These are phyloP conservation scores for Antrodiella citrinella DNA, from an alignment of 768 basidiomycete species.

Conservation along the genomic window DNA sequence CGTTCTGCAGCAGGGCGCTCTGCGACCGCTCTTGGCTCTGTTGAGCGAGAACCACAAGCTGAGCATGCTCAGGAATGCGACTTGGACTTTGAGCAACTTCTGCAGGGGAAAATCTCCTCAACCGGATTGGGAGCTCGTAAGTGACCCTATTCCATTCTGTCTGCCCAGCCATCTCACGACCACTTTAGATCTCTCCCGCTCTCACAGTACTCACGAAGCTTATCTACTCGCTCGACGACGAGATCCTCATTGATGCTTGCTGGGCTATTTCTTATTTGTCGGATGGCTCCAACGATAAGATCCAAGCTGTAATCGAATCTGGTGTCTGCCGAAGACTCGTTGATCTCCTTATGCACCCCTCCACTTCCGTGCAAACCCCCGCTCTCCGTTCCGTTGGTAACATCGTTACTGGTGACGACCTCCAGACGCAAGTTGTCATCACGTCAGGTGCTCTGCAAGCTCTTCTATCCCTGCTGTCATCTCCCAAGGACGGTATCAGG, in stretches of 20 bases:
- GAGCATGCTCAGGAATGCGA: constrained; percentile 97
- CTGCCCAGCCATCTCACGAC: too few relatives aligned
- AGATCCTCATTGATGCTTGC: constrained; percentile 98
- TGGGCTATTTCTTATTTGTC: constrained; percentile 99
- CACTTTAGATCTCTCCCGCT: constrained; percentile 60
- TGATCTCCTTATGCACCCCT: constrained; percentile 91
- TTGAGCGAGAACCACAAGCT: constrained; percentile 97
- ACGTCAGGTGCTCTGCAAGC: constrained; percentile 96
- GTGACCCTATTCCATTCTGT: constrained; percentile 26
- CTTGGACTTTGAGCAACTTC: constrained; percentile 99
- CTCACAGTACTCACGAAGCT: constrained; percentile 95
- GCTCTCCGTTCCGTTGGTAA: constrained; percentile 98
- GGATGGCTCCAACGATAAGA: constrained; percentile 98
- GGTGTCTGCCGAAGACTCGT: constrained; percentile 97
- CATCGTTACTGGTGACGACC: constrained; percentile 98
- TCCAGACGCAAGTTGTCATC: constrained; percentile 98
- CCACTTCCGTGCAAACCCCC: constrained; percentile 95
- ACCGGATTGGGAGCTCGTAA: constrained; percentile 93
- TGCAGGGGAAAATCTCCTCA: constrained; percentile 97
- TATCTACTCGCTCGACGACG: constrained; percentile 98
- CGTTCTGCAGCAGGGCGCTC: constrained; percentile 87
- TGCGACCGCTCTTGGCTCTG: constrained; percentile 83
- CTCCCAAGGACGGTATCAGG: constrained; percentile 96
- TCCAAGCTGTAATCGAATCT: constrained; percentile 98
- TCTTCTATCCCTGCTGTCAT: constrained; percentile 84